Conservation (phyloP, 305 asterid genomes). For the Solanum hybrid region DNA sequence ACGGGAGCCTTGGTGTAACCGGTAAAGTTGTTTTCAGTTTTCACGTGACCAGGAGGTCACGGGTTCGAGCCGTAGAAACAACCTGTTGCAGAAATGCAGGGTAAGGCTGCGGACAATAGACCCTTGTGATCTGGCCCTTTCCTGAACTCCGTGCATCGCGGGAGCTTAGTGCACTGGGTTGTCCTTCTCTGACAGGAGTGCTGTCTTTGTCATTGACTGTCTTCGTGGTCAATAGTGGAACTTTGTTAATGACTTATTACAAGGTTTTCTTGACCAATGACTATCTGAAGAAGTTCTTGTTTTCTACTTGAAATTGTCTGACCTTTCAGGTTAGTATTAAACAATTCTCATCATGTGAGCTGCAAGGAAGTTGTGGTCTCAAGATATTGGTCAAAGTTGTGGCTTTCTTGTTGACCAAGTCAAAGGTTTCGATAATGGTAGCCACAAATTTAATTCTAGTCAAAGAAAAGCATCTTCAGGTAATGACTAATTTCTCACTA, state of each 20-base stretch:
- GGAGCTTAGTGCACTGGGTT: not conserved
- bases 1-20: not conserved
- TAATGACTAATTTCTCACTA: not conserved
- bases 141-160: not conserved
- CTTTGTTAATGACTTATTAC: not conserved
- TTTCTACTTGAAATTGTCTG: not conserved
- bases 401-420: not conserved
- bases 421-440: not conserved
- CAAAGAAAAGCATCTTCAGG: not conserved
- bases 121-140: not conserved
- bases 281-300: not conserved
- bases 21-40: not conserved
- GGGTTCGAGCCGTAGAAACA: not conserved
- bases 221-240: not conserved
- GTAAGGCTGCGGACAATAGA: not conserved
- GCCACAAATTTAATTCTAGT: not conserved
- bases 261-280: not conserved
- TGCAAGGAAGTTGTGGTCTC: not conserved
- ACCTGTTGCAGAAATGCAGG: not conserved
- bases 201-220: not conserved
- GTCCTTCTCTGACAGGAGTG: not conserved
- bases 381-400: constrained; percentile 1
- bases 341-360: constrained; percentile 3
- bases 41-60: not conserved
- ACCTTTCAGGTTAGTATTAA: not conserved